These are phyloP conservation scores for Typha latifolia DNA, from an alignment of 176 grass and related monocot species.

Conservation along the genomic window DNA sequence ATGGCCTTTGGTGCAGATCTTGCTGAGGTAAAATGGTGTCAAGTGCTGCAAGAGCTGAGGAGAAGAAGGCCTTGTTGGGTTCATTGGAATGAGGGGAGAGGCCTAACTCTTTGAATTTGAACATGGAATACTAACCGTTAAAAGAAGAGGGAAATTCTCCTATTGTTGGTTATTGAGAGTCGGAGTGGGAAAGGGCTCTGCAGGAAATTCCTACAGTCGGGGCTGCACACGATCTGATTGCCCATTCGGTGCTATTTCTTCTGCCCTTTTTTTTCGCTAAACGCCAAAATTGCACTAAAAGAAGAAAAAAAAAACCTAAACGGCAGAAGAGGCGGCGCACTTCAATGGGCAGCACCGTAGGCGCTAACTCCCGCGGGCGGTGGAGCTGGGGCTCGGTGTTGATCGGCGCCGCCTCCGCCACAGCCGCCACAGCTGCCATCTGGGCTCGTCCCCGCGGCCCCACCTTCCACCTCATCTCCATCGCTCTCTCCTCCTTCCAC, in stretches of 20 bases:
- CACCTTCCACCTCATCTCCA: conserved; percentile 73
- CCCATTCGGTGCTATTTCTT: too few relatives aligned
- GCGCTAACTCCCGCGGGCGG: conserved; percentile 9
- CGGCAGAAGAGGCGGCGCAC: neutral
- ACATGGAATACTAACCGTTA: neutral
- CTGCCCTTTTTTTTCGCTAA: too few relatives aligned
- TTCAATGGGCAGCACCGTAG: conserved; percentile 15
- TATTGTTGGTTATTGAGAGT: neutral
- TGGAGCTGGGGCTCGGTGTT: conserved; percentile 69
- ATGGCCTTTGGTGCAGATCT: neutral
- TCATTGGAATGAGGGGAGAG: neutral
- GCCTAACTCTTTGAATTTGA: neutral
- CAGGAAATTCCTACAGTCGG: too few relatives aligned
- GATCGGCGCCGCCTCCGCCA: conserved; percentile 40
- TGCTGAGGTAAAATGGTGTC: neutral
- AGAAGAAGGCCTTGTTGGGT: neutral
- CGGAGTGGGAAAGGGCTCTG: too few relatives aligned
- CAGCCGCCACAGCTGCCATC: conserved; percentile 21
- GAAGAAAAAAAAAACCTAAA: neutral
- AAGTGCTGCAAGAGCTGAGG: neutral
- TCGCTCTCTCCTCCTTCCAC: conserved; percentile 59
- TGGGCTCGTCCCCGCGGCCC: conserved; percentile 50
- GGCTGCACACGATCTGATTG: too few relatives aligned
- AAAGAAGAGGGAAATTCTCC: neutral
- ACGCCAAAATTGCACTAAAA: neutral